Evolutionary conservation across 2,329 filamentous ascomycete species (phyloP), one percentile per base, ranked within the genome.

Genomic region (Rhinocladiella similis): DNA sequence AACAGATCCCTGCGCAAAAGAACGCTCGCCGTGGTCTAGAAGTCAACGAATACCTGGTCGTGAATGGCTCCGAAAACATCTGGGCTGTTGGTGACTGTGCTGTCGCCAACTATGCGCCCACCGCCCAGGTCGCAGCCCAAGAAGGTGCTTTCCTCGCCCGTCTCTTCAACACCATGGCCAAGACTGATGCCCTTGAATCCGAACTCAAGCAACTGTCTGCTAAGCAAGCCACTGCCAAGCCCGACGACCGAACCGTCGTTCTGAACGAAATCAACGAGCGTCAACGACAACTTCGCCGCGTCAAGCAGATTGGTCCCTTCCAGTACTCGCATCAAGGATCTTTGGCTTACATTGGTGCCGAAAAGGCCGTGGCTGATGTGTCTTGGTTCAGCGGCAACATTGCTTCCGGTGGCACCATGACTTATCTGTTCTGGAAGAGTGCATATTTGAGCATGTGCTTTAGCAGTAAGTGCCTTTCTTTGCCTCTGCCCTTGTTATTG

Each of bases 371-470:
- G 57, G 94, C 94, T 61, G 94, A 99, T 77, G 91, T 99, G 69
- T 90, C 86, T 72, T 99, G 94, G 93, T 86, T 95, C 79, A 95
- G 94, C 69, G 94, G 94, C 65, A 99, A 97, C 80, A 83, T 99
- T 67, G 93, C 94, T 60, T 90, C 88, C 45, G 94, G 93, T 71
- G 94, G 94, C 72, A 90, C 88, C 68, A 80, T 97, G 76, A 99
- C 94, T 54, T 99, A 96, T 79, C 84, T 97, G 66, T 99, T 99
- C 85, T 99, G 94, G 94, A 85, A 92, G 73, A 95, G 90, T 71
- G 94, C 93, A 53, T 99, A 99, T 76, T 80, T 99, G 74, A 97
- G 91, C 82, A 99, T 99, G 94, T 97, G 93, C 85, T 99, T 99
- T 76, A 97, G 92, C 86, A 92, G 91, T 94, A 83, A 86, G 90